Percentiles rank a stretch among this genome's conserved stretches.
These are phyloP conservation scores for Nymphaea thermarum DNA, from an alignment of 164 flowering plant genomes.

Conservation along the genomic window DNA sequence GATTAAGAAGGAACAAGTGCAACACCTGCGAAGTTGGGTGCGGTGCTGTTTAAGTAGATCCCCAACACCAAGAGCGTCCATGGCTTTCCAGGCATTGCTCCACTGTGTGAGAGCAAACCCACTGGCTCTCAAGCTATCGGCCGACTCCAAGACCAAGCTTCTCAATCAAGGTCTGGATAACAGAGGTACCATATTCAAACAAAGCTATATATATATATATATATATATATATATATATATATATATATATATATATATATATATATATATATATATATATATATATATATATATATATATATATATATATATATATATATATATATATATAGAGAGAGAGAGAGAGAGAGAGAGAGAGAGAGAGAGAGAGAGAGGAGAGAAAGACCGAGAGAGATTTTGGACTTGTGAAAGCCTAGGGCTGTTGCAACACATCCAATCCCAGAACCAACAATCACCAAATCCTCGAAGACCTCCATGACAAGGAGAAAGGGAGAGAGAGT, in stretches of 20 bases:
- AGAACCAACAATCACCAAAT: slow-evolving; percentile 23
- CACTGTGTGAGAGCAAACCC: slow-evolving; percentile 35
- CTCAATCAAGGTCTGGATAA: slow-evolving; percentile 23
- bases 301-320: no score
- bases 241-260: no score
- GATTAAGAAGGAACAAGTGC: neutral
- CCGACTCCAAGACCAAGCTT: slow-evolving; percentile 38
- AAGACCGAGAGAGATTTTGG: no score
- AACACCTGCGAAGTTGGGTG: slow-evolving; percentile 18
- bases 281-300: no score
- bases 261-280: no score
- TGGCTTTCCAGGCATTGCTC: slow-evolving; percentile 45
- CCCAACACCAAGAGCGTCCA: slow-evolving; percentile 37
- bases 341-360: no score
- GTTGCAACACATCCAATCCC: slow-evolving; percentile 25
- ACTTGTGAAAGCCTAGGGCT: slow-evolving; percentile 27
- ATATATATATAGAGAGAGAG: no score
- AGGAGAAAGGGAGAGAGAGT: neutral
- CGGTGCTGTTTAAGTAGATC: slow-evolving; percentile 23
- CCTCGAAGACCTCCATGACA: slow-evolving; percentile 13
- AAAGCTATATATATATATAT: no score
- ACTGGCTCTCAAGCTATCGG: slow-evolving; percentile 23
- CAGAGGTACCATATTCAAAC: no score
- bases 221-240: no score
- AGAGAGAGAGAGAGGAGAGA: no score